Percentiles rank a stretch among this genome's conserved stretches.
Conservation (phyloP, 306 rosid genomes). For the Vigna radiata region DNA sequence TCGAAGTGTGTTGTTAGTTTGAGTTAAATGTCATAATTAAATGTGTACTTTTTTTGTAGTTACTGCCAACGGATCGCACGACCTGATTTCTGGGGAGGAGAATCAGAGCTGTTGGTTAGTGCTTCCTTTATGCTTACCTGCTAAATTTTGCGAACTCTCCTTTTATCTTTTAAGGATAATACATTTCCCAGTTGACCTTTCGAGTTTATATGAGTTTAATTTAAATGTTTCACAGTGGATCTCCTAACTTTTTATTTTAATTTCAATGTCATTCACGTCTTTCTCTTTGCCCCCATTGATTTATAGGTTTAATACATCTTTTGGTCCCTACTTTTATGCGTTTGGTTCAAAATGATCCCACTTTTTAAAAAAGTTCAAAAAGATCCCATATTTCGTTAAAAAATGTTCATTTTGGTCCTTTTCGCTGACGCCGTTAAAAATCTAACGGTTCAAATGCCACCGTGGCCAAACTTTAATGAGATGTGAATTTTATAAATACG, state of each 20-base stretch:
- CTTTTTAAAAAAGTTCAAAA: too few species aligned
- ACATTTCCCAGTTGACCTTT: neutral
- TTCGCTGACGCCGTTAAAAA: too few species aligned
- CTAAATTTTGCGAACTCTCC: neutral
- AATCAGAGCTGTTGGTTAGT: conserved; percentile 91
- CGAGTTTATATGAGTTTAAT: conserved; percentile 1
- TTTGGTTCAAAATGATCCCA: too few species aligned
- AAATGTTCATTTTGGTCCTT: too few species aligned
- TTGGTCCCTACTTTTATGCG: too few species aligned
- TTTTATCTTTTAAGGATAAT: conserved; percentile 23
- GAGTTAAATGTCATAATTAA: conserved; percentile 11
- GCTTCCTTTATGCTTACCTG: conserved; percentile 32
- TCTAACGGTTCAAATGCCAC: too few species aligned
- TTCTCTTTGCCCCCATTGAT: neutral
- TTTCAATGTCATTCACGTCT: conserved; percentile 11
- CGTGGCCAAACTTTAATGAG: too few species aligned
- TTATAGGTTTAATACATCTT: too few species aligned
- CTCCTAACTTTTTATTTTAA: neutral
- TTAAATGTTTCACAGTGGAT: conserved; percentile 1
- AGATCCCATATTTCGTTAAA: too few species aligned
- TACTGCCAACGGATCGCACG: conserved; percentile 84
- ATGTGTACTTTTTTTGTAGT: conserved; percentile 52
- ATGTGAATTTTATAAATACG: too few species aligned
- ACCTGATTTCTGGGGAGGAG: conserved; percentile 99
- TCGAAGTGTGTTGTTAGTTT: conserved; percentile 4